Base-by-base conservation (phyloP, 257 asterid species). In the Salvia hispanica region DNA sequence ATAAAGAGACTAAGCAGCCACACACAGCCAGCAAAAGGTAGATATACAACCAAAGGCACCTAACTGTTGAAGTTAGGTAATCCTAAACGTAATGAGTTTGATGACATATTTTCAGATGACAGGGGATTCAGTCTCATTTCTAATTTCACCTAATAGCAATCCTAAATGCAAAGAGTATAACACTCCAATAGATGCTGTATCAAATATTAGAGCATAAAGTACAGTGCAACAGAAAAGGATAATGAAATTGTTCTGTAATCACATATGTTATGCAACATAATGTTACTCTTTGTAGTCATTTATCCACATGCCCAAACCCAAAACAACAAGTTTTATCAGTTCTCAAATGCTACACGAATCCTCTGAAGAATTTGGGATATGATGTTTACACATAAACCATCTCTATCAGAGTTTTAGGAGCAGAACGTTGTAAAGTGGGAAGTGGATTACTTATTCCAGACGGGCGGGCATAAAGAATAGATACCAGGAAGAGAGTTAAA, bases 401-500 rank as follows among this genome's bases (percentile, higher is more conserved):
- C 31, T 40, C 48, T 46, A 14, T 33, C 48, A 54, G 15, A 13
- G 28, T 47, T 37, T 67, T 9, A 57, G 18, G 46, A 45, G 62
- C 56, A 16, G 13, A 43, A 18, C 28, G 34, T 50, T 53, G 58
- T 39, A 59, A 28, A 44, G 47, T 44, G 3, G 21, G 16, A 34
- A 46, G 4, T 7, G 34, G 46, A 11, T 46, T 25, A 62, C 56
- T 16, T 56, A 45, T 57, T 39, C 58, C 21, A 40, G 37, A 43
- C 2, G 21, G 13, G 16, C 56, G 21, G 13, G 37, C 56, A 60
- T 28, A 36, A 53, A 59, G 10, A 43, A 74, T 53, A 43, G 31
- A 46, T 31, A 51, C 48, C 58, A 12, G 11, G 43, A 55, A 54
- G 11, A 39, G 45, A 16, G 50, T 42, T 43, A 74, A 43, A 59